Conservation (phyloP, 495 filamentous ascomycete species). For the Lasiosphaeria hispida region DNA sequence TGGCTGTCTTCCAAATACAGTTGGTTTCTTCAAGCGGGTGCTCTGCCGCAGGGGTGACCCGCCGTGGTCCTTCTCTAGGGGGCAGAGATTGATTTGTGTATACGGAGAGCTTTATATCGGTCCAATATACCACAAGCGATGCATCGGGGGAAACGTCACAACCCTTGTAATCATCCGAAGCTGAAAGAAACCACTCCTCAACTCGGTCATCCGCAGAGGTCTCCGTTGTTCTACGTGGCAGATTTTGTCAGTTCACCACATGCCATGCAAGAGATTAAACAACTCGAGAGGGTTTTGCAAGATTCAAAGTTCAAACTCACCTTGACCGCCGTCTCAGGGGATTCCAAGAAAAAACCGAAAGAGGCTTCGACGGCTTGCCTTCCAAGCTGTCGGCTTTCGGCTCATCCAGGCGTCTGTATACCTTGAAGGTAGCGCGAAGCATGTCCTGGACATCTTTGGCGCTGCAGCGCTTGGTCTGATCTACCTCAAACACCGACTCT, state of each 20-base stretch:
- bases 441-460: conserved; percentile 17
- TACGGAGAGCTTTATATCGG: conserved; percentile 25
- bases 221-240: background rate
- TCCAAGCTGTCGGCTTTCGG: background rate
- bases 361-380: background rate
- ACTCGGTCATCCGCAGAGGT: background rate
- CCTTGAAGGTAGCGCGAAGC: conserved; percentile 10
- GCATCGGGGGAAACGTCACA: conserved; percentile 31
- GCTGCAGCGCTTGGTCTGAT: conserved; percentile 13
- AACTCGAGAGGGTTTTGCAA: no score
- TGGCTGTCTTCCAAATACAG: conserved; percentile 21
- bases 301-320: background rate
- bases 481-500: conserved; percentile 16
- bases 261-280: no score
- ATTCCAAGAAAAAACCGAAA: no score
- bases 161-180: conserved; percentile 21
- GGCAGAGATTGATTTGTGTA: conserved; percentile 29
- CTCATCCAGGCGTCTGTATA: background rate
- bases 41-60: conserved; percentile 5
- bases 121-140: conserved; percentile 34
- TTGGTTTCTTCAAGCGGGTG: background rate
- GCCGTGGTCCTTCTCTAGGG: background rate
- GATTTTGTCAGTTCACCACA: background rate
- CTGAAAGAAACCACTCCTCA: conserved; percentile 13
- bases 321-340: background rate